Evolutionary conservation across 192 early-diverging fungal genomes (phyloP), one percentile per base, ranked within the genome.

Genomic region (Coemansia sp.): DNA sequence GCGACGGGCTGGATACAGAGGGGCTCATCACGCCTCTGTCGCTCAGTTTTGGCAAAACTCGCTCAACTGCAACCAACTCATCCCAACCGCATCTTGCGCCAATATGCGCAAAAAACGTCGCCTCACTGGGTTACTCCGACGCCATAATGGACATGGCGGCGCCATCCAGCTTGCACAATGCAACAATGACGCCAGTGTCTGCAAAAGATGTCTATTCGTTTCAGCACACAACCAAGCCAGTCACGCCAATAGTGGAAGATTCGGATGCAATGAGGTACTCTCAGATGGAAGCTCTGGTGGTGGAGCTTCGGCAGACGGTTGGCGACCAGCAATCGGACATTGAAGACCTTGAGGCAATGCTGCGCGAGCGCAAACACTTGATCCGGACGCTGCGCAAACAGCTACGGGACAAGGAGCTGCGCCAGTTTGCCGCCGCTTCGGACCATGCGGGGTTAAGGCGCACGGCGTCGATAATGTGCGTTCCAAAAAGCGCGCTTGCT

Each of bases 311-410:
- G 52, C 67, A 59, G 14, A 79, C 61, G 0, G 47, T 70, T 8
- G 48, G 11, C 22, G 67, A 73, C 57, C 76, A 79, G 52, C 57
- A 31, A 10, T 1, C 64, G 2, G 76, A 79, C 21, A 72, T 79
- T 10, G 67, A 41, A 6, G 76, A 79, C 22, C 45, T 79, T 10
- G 68, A 72, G 38, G 21, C 56, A 8, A 47, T 67, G 12, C 58
- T 72, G 49, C 55, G 61, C 23, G 76, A 79, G 53, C 49, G 67
- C 41, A 68, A 58, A 27, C 25, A 50, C 4, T 41, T 52, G 54
- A 62, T 71, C 3, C 71, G 67, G 2, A n/a, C 27, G 35, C 67
- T 79, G 43, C 76, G 76, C 57, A 70, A 51, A 39, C 63, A 72
- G 52, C 56, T 73, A 22, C 45, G 57, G 7, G 71, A 69, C 29